Evolutionary conservation across 2,329 filamentous ascomycete genomes (phyloP).

Genomic region (Neophaeococcomyces aloes): DNA sequence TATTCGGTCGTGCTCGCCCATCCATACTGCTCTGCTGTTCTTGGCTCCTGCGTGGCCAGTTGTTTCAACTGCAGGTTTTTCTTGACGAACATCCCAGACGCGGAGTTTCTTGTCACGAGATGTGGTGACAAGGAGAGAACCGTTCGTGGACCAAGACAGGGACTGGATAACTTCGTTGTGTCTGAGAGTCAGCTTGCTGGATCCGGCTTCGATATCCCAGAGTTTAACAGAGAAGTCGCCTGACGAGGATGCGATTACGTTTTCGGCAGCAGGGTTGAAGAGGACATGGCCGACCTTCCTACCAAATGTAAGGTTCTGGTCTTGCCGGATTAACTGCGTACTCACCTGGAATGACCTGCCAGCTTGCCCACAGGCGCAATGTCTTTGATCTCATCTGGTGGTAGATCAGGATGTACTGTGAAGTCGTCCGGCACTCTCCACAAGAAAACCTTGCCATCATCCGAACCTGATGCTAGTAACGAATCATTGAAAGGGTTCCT

Average conservation of each 20-base stretch:
- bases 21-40: conserved; percentile 93
- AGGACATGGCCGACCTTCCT: conserved; percentile 97
- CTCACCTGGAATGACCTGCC: conserved; percentile 72
- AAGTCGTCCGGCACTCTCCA: conserved; percentile 91
- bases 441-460: conserved; percentile 92
- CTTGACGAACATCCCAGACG: conserved; percentile 93
- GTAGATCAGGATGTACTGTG: conserved; percentile 67
- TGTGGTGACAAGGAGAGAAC: conserved; percentile 77
- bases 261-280: conserved; percentile 93
- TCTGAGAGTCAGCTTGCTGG: conserved; percentile 64
- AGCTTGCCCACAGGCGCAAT: conserved; percentile 73
- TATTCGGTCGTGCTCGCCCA: conserved; percentile 92
- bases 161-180: conserved; percentile 90
- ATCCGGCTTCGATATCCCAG: conserved; percentile 80
- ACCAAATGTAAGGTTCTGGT: conserved; percentile 13
- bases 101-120: conserved; percentile 97
- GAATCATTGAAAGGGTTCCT: conserved; percentile 96
- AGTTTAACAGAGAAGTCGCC: conserved; percentile 92
- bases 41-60: conserved; percentile 85
- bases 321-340: conserved; percentile 3
- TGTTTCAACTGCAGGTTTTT: conserved; percentile 74
- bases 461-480: conserved; percentile 83
- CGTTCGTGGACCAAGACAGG: conserved; percentile 87
- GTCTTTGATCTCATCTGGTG: conserved; percentile 64
- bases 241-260: conserved; percentile 87